Evolutionary conservation across 169 alveolate genomes (phyloP).

Genomic region (Blepharisma undulans): DNA sequence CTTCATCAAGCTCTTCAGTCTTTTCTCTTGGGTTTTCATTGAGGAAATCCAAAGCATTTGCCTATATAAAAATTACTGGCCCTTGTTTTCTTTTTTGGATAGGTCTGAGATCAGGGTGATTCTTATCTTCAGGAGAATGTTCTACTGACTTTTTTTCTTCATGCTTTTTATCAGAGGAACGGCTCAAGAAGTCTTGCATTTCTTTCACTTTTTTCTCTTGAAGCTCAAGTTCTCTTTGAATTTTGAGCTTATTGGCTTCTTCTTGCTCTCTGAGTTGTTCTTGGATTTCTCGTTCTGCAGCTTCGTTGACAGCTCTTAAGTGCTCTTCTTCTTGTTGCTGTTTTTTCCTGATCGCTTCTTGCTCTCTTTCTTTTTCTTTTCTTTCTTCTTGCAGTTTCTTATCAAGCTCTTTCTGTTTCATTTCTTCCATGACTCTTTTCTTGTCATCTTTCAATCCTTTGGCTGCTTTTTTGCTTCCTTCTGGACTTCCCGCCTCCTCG

Average conservation of each 20-base stretch:
- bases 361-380: background rate
- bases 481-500: background rate
- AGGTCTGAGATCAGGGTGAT: background rate
- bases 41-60: background rate
- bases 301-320: background rate
- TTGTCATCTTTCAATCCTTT: background rate
- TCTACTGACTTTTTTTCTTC: background rate
- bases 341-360: background rate
- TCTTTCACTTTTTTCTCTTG: background rate
- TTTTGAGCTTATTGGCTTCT: background rate
- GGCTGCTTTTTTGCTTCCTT: background rate
- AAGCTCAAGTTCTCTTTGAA: background rate
- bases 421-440: background rate
- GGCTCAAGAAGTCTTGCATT: background rate
- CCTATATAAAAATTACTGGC: background rate
- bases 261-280: background rate
- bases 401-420: background rate
- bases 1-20: constrained; percentile 1
- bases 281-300: background rate
- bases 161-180: background rate
- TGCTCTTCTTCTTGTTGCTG: background rate
- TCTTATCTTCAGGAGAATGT: background rate
- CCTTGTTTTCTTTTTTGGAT: background rate
- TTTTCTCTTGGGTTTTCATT: background rate
- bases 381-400: background rate